Evolutionary conservation across 306 rosid genomes (phyloP), one percentile per base, ranked within the genome.

Genomic region (Notholithocarpus densiflorus): DNA sequence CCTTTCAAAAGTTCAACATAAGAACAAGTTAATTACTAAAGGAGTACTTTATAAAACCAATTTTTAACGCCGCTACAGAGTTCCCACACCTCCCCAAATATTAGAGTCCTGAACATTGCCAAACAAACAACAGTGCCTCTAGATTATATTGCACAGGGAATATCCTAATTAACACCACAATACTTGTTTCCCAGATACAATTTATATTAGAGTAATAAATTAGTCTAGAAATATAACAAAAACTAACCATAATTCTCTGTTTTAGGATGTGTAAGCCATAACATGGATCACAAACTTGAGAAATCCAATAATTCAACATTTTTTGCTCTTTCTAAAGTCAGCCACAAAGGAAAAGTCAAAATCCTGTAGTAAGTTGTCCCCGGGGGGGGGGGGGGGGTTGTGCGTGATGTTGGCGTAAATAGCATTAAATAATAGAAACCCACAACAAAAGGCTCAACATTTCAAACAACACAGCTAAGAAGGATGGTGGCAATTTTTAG

Each of bases 1-100:
- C 99, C 99, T 93, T 81, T 5, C 54, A 68, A 80, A 13, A 13
- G 74, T 88, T 82, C 71, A 74, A 72, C 51, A 43, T 54, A 57
- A 59, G 32, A 73, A 57, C 4, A 75, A 54, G 71, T 32, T 17
- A 48, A 52, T 56, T 73, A 65, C 23, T 34, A 68, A 66, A 66
- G 53, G 11, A 73, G 45, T 23, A 59, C 5, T 3, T 7, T 21
- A 17, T 20, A 32, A 15, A n/a, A 19, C 1, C 27, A n/a, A 60
- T 26, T 21, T 21, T 71, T 15, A 9, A 75, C 14, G 32, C 54
- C 56, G 21, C 15, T 23, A 37, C 21, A 64, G 32, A 2, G 21
- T 59, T 61, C 53, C n/a, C 52, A 10, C 40, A 52, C 24, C n/a
- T 26, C 31, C 32, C 37, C 17, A 4, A 59, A 20, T 48, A 55